Percentiles rank a stretch among this genome's conserved stretches.
These are phyloP conservation scores for Gentiana macrophylla DNA, from an alignment of 257 asterid genomes.

Conservation along the genomic window DNA sequence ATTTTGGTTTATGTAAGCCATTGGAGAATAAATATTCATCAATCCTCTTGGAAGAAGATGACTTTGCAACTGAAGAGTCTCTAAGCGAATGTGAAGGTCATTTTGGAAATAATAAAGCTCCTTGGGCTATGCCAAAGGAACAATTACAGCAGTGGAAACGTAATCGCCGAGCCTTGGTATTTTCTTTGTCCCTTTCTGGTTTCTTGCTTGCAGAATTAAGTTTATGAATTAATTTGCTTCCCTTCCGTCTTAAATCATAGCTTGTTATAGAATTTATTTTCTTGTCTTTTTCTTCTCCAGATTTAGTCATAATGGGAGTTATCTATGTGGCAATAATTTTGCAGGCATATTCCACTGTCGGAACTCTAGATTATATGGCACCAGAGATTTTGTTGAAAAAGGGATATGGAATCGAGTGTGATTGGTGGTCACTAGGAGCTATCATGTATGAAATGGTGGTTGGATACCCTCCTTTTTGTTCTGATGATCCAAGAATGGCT, in stretches of 20 bases:
- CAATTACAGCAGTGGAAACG: slow-evolving; percentile 91
- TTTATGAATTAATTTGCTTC: too few species aligned
- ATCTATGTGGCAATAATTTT: background rate
- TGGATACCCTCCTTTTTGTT: slow-evolving; percentile 96
- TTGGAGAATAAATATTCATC: slow-evolving; percentile 71
- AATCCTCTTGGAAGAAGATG: slow-evolving; percentile 67
- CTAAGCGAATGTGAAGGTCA: slow-evolving; percentile 35
- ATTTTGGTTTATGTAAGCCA: slow-evolving; percentile 65
- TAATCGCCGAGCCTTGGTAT: slow-evolving; percentile 92
- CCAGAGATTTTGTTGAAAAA: slow-evolving; percentile 87
- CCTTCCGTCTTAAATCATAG: too few species aligned
- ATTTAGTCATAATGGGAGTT: background rate
- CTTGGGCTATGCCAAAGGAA: slow-evolving; percentile 95
- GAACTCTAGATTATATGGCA: slow-evolving; percentile 98
- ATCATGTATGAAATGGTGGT: slow-evolving; percentile 87
- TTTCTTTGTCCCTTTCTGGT: slow-evolving; percentile 1
- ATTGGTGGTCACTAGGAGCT: slow-evolving; percentile 99
- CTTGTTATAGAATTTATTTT: too few species aligned
- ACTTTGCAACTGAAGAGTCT: slow-evolving; percentile 43
- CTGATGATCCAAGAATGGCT: slow-evolving; percentile 95
- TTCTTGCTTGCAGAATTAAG: background rate
- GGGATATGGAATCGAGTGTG: slow-evolving; percentile 98
- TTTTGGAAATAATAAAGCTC: slow-evolving; percentile 32
- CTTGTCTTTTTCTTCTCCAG: too few species aligned
- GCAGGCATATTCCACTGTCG: slow-evolving; percentile 97